phyloP scores from a whole-genome alignment of 2,329 filamentous ascomycete species.

The Sodiomyces alkalinus region DNA sequence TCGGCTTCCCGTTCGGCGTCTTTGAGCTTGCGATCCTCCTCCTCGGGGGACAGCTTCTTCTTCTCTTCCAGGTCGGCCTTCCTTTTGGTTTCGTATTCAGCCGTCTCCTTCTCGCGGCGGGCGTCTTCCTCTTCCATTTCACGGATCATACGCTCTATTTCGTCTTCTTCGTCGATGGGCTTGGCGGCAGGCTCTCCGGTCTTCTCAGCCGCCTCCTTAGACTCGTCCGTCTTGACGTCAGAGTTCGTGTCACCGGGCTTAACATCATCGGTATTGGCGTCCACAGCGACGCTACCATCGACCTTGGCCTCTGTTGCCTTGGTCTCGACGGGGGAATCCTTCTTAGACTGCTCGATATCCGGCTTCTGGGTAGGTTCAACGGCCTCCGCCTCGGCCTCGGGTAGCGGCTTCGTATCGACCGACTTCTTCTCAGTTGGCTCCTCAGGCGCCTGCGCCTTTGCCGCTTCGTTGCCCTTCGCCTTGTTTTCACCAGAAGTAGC shows the following conservation, averaged over 20 bases:
- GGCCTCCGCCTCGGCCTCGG: conserved; percentile 16
- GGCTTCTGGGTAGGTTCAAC: not conserved
- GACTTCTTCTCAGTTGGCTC: conserved; percentile 16
- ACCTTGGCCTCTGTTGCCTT: conserved; percentile 21
- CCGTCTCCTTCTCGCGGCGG: conserved; percentile 29
- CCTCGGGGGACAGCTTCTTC: conserved; percentile 35
- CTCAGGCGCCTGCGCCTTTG: not conserved
- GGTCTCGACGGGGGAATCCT: conserved; percentile 16
- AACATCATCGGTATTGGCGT: conserved; percentile 1
- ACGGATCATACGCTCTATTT: conserved; percentile 42
- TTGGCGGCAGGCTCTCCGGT: conserved; percentile 14
- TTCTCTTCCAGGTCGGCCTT: conserved; percentile 24
- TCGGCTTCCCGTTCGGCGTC: conserved; percentile 62
- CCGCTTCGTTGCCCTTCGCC: conserved; percentile 8
- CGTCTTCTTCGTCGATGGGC: conserved; percentile 32
- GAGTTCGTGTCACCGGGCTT: conserved; percentile 9
- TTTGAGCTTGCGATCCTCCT: conserved; percentile 50
- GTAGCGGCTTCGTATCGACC: conserved; percentile 23
- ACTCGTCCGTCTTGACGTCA: conserved; percentile 14
- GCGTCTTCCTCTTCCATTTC: conserved; percentile 46
- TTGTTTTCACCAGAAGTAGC: conserved; percentile 25
- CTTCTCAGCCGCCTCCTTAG: conserved; percentile 13
- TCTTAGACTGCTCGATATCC: conserved; percentile 5
- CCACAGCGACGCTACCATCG: conserved; percentile 5
- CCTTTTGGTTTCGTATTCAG: conserved; percentile 28